Conservation (phyloP, 1,284 basidiomycete species). For the Ganoderma meredithae region DNA sequence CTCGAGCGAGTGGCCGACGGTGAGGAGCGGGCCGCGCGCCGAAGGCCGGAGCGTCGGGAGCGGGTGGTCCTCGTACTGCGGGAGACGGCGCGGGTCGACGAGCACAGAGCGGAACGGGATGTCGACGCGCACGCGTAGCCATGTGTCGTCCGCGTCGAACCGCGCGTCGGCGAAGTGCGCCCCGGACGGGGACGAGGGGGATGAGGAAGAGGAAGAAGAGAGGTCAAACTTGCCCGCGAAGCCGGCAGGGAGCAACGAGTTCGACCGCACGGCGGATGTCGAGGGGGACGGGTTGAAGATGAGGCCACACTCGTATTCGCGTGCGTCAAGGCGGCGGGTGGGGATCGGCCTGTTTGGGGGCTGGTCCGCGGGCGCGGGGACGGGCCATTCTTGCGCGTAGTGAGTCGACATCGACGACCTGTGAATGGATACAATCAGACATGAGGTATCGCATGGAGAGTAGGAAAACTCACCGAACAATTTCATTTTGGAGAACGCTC, state of each 20-base stretch:
- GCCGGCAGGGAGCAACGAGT: conserved; percentile 62
- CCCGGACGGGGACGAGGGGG: conserved; percentile 35
- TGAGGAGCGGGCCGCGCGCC: conserved; percentile 60
- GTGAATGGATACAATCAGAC: neutral
- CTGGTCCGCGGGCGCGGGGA: conserved; percentile 62
- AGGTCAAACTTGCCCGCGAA: conserved; percentile 53
- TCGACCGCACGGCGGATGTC: conserved; percentile 45
- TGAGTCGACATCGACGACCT: conserved; percentile 51
- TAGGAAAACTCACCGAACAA: conserved; percentile 58
- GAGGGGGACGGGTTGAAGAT: conserved; percentile 34
- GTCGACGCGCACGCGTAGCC: conserved; percentile 29
- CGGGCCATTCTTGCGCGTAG: conserved; percentile 56
- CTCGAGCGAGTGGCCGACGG: conserved; percentile 61
- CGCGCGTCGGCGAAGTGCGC: conserved; percentile 49
- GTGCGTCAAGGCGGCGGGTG: conserved; percentile 34
- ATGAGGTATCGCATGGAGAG: neutral
- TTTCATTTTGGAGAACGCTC: conserved; percentile 67
- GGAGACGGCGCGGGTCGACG: conserved; percentile 30
- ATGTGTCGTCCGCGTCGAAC: conserved; percentile 24
- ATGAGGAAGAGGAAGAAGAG: neutral
- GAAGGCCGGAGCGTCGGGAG: conserved; percentile 58
- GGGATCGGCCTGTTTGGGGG: conserved; percentile 66
- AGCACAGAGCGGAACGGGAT: conserved; percentile 28
- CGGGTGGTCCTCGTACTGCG: conserved; percentile 33
- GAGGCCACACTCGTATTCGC: conserved; percentile 63